Evolutionary conservation across 805 yeast species (phyloP), one percentile per base, ranked within the genome.

Genomic region (Blastobotrys attinorum): DNA sequence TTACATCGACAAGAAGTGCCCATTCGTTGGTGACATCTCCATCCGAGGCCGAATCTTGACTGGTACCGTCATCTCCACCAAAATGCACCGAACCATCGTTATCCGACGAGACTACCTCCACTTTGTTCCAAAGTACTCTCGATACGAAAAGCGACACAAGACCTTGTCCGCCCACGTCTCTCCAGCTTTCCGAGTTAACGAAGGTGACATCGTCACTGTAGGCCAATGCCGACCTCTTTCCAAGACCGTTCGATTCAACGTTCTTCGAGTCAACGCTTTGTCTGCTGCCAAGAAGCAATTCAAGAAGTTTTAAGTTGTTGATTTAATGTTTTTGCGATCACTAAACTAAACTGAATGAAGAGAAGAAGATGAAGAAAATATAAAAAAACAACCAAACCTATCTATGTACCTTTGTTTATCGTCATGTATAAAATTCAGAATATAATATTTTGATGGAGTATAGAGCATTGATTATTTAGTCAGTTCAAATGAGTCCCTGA

Each of bases 111-210:
- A 92, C 71, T 92, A 92, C 94, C 86, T 92, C 72, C 99, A 92
- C 80, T 92, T 87, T 79, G 85, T 92, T 73, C 95, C 97, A 75
- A 92, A 92, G 83, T 92, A 92, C 81, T 92, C 90, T 95, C 89
- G 99, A 85, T 92, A 88, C 86, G 99, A 92, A 81, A 92, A 92
- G 86, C 88, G 99, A 81, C 99, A 92, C 86, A 92, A 92, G 92
- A 92, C 92, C 83, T 81, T 92, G 57, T 94, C 99, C 72, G 99
- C 96, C 66, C 99, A 92, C 79, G 86, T 92, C 67, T 90, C 97
- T 60, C 99, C 99, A 77, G 97, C 97, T 75, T 92, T 92, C 97
- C 94, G 99, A 79, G 96, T 90, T 64, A 76, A 76, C 72, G 97
- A 89, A 72, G 99, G 98, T 81, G 99, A 92, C 70, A 77, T 83